phyloP scores from a whole-genome alignment of 1,284 basidiomycete species.

The Trichosporon inkin region DNA sequence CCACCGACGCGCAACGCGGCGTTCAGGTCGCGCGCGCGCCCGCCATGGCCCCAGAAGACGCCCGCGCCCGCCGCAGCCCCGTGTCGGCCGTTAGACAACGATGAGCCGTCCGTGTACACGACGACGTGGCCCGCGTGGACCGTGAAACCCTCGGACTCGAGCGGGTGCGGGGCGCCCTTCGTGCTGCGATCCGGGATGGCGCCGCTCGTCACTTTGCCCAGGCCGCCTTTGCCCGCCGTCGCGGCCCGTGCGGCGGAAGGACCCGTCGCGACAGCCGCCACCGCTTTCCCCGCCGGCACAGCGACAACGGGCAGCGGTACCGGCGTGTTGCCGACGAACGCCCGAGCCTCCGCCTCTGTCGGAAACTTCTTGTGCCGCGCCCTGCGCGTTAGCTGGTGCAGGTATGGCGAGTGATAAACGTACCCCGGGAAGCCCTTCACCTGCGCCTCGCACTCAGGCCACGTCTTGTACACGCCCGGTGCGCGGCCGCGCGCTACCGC shows the following conservation, averaged over 20 bases:
- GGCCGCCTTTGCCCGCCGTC: background rate
- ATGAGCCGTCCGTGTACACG: conserved; percentile 49
- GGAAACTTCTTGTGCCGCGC: conserved; percentile 48
- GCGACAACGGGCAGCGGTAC: too few relatives aligned
- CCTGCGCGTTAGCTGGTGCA: conserved; percentile 20
- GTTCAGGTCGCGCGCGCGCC: conserved; percentile 38
- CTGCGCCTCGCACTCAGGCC: conserved; percentile 45
- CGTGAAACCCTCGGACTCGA: conserved; percentile 34
- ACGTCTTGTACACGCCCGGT: conserved; percentile 45
- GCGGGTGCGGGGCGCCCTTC: background rate
- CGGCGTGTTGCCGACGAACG: conserved; percentile 25
- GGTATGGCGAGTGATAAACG: conserved; percentile 10
- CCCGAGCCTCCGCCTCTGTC: conserved; percentile 29
- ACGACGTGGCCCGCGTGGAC: conserved; percentile 33
- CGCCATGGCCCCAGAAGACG: conserved; percentile 43
- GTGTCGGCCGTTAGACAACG: conserved; percentile 41
- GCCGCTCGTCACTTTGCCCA: background rate
- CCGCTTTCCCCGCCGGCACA: too few relatives aligned
- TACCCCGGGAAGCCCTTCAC: conserved; percentile 41
- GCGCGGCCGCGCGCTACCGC: conserved; percentile 40
- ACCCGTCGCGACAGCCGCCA: background rate
- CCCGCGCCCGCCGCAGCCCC: conserved; percentile 46
- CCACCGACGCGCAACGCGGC: conserved; percentile 47
- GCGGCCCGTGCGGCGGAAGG: background rate
- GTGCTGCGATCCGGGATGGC: background rate